Evolutionary conservation across 192 early-diverging fungal species (phyloP).

Genomic region (Haplosporangium gracile): DNA sequence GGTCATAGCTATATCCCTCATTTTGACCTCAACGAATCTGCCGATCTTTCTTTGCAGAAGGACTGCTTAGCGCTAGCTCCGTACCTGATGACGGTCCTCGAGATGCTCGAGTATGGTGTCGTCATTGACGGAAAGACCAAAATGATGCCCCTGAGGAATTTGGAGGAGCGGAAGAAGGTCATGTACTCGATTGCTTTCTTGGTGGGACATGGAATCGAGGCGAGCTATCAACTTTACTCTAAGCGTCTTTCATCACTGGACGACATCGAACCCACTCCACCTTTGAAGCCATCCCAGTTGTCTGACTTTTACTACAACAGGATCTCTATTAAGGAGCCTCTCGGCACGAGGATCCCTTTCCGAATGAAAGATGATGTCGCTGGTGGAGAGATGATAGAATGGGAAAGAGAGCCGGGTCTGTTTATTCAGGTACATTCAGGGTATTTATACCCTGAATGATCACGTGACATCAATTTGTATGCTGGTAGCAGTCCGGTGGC

Average conservation of each 20-base stretch:
- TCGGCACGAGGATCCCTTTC: not conserved
- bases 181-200: constrained; percentile 34
- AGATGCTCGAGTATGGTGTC: constrained; percentile 43
- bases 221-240: constrained; percentile 24
- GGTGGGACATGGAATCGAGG: constrained; percentile 23
- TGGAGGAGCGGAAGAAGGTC: constrained; percentile 16
- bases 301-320: constrained; percentile 12
- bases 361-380: too few species aligned
- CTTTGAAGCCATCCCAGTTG: constrained; percentile 20
- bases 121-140: constrained; percentile 10
- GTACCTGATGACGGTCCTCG: constrained; percentile 42
- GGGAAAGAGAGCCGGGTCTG: too few species aligned
- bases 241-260: constrained; percentile 23
- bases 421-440: too few species aligned
- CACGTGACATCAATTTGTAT: too few species aligned
- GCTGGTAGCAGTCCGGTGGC: too few species aligned
- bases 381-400: too few species aligned
- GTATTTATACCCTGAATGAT: too few species aligned
- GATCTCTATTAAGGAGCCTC: constrained; percentile 4
- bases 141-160: not conserved
- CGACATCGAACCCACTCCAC: constrained; percentile 14
- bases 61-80: constrained; percentile 2
- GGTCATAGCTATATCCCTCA: constrained; percentile 8
- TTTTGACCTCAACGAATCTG: not conserved
- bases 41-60: constrained; percentile 3